Conservation (phyloP, 73 alveolate species). For the Stentor roeselii region DNA sequence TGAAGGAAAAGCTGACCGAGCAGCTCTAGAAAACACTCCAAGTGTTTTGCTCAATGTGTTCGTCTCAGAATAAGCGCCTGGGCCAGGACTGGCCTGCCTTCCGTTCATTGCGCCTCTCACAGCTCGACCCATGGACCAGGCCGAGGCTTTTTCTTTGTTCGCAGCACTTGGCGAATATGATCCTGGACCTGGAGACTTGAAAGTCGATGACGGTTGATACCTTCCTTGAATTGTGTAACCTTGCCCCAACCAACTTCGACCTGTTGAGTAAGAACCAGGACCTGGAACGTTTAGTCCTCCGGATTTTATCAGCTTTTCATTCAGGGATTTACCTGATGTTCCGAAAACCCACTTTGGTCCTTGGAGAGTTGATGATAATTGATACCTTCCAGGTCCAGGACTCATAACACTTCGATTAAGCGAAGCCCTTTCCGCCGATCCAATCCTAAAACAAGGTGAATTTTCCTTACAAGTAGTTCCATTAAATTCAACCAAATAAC, state of each 20-base stretch:
- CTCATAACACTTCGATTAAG: too few species aligned
- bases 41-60: neutral
- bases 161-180: neutral
- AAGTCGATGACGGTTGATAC: neutral
- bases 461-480: neutral
- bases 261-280: neutral
- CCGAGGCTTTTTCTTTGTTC: neutral
- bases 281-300: neutral
- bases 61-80: neutral
- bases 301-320: neutral
- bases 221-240: neutral
- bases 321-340: neutral
- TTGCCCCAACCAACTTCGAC: neutral
- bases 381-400: neutral
- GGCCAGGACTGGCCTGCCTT: too few species aligned
- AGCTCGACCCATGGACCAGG: neutral
- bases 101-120: neutral
- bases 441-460: neutral
- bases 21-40: neutral
- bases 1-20: neutral
- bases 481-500: neutral
- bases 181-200: slow-evolving; percentile 1
- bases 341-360: slow-evolving; percentile 1
- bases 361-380: neutral
- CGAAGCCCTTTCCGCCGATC: neutral